Conservation (phyloP, 1,284 basidiomycete genomes). For the Athelia psychrophila region DNA sequence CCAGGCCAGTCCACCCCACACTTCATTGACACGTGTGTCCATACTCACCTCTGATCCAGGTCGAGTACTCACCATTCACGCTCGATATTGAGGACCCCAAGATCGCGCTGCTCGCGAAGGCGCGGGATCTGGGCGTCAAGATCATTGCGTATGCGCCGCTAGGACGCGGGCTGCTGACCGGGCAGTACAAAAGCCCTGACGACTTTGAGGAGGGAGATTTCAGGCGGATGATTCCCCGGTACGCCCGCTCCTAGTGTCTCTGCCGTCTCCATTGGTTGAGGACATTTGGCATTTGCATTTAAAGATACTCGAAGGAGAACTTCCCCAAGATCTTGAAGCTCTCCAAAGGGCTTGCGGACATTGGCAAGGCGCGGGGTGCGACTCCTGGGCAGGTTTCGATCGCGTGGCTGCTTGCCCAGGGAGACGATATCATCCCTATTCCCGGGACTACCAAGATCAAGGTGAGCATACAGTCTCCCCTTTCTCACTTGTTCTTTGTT, state of each 20-base stretch:
- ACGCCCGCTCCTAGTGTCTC: neutral
- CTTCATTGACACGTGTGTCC: conserved; percentile 37
- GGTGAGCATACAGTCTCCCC: conserved; percentile 8
- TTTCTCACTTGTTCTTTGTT: neutral
- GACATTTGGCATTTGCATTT: neutral
- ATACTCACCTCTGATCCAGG: conserved; percentile 39
- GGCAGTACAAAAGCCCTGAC: conserved; percentile 31
- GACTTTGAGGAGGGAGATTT: conserved; percentile 41
- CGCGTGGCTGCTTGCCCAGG: conserved; percentile 43
- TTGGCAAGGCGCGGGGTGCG: conserved; percentile 28
- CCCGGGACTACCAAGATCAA: conserved; percentile 27
- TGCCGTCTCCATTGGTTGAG: too few species aligned
- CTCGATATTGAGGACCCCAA: conserved; percentile 28
- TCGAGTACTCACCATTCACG: conserved; percentile 44
- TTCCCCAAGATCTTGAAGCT: conserved; percentile 41
- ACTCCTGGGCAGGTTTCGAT: conserved; percentile 43
- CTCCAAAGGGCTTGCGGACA: conserved; percentile 28
- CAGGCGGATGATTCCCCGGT: conserved; percentile 20
- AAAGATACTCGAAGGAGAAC: conserved; percentile 28
- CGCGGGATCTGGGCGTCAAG: conserved; percentile 26
- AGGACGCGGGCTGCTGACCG: conserved; percentile 39
- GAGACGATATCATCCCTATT: conserved; percentile 33
- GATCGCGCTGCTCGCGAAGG: conserved; percentile 22
- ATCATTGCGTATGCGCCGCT: conserved; percentile 42
- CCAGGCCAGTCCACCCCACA: conserved; percentile 54